phyloP scores from a whole-genome alignment of 108 stramenopile species.

The Nannochloropsis salina region DNA sequence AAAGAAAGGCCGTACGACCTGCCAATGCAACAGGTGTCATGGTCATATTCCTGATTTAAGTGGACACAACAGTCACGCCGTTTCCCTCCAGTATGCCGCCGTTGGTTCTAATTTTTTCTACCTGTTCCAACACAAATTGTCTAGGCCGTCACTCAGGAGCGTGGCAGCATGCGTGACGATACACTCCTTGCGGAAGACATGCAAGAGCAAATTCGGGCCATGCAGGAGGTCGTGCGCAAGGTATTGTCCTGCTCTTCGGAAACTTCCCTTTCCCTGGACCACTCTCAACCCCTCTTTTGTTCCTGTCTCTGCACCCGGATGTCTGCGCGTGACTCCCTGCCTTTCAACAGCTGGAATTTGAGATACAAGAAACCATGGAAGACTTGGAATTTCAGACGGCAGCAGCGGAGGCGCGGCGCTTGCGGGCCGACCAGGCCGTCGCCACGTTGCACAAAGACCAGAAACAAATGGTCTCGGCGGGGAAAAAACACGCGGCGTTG shows the following conservation, averaged over 20 bases:
- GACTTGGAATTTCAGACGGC: background rate
- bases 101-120: too few relatives aligned
- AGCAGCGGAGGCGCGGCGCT: background rate
- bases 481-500: constrained; percentile 1
- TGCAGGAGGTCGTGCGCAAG: background rate
- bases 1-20: too few relatives aligned
- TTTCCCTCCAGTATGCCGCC: too few relatives aligned
- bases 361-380: constrained; percentile 9
- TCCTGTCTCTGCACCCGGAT: background rate
- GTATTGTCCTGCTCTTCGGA: background rate
- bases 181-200: background rate
- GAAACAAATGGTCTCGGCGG: background rate
- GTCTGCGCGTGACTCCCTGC: background rate
- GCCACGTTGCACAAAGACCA: background rate
- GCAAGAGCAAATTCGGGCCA: constrained; percentile 11
- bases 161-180: background rate
- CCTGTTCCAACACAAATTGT: too few relatives aligned
- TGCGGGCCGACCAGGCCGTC: background rate
- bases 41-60: too few relatives aligned
- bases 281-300: background rate
- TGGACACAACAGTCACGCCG: too few relatives aligned
- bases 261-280: background rate
- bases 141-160: background rate
- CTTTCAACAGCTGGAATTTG: background rate
- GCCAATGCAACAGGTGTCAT: too few relatives aligned